A percentile compares a stretch with the other conserved stretches of the same genome.
Conservation (phyloP, 2,329 filamentous ascomycete species). For the Verticillium nonalfalfae region DNA sequence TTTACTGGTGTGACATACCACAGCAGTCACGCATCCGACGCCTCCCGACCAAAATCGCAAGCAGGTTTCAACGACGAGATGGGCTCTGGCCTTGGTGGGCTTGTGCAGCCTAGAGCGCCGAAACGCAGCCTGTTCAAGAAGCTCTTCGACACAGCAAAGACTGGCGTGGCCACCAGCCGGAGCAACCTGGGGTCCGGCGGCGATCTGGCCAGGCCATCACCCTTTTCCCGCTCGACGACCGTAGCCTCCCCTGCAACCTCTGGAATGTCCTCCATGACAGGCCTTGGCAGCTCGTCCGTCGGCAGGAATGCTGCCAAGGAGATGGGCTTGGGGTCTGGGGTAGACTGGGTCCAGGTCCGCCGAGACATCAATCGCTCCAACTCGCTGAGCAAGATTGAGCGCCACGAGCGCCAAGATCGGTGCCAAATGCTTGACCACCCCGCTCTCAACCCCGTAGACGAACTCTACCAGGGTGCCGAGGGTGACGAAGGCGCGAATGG, state of each 20-base stretch:
- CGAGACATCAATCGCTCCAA: constrained; percentile 95
- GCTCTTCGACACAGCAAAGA: constrained; percentile 90
- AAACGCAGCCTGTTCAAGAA: constrained; percentile 93
- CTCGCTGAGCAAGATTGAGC: constrained; percentile 83
- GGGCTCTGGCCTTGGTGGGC: constrained; percentile 67
- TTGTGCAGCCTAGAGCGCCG: constrained; percentile 68
- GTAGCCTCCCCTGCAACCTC: constrained; percentile 40
- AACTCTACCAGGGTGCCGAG: constrained; percentile 76
- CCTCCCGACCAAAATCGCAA: constrained; percentile 58
- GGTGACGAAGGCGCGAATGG: constrained; percentile 88
- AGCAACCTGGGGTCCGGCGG: constrained; percentile 69
- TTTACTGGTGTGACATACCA: constrained; percentile 84
- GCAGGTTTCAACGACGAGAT: constrained; percentile 60
- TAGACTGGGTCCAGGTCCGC: constrained; percentile 97
- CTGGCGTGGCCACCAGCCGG: constrained; percentile 81
- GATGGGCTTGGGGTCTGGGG: constrained; percentile 56
- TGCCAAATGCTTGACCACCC: constrained; percentile 94
- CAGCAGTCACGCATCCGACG: constrained; percentile 71
- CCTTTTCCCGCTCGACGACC: constrained; percentile 33
- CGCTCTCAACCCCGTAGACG: constrained; percentile 82
- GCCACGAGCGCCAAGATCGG: constrained; percentile 75
- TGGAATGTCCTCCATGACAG: constrained; percentile 18
- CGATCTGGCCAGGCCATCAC: constrained; percentile 33
- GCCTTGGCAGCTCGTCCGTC: constrained; percentile 26
- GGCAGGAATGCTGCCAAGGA: constrained; percentile 56